These are phyloP conservation scores for Trametes polyzona DNA, from an alignment of 1,284 basidiomycete genomes.

Conservation along the genomic window DNA sequence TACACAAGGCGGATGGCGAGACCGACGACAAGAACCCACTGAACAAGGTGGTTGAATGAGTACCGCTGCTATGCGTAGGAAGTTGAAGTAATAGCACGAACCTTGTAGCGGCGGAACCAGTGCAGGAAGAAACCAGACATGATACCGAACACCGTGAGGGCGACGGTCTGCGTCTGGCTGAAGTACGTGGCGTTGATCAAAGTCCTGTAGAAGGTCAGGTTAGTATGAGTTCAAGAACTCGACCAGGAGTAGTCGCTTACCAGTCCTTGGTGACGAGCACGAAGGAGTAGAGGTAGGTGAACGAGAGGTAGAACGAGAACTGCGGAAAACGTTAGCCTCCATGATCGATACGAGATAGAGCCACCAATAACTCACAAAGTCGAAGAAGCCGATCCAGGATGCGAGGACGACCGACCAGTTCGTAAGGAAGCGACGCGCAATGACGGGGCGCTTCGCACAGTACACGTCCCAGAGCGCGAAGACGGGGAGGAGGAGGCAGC, in stretches of 20 bases:
- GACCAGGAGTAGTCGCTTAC: too few relatives aligned
- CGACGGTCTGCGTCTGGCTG: constrained; percentile 58
- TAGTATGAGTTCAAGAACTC: background rate
- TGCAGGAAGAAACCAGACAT: constrained; percentile 60
- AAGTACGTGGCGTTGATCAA: constrained; percentile 59
- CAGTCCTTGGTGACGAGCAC: constrained; percentile 63
- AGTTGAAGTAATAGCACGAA: too few relatives aligned
- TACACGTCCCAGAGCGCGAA: constrained; percentile 55
- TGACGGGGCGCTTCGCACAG: constrained; percentile 53
- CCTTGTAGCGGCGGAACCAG: constrained; percentile 58
- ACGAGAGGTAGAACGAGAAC: constrained; percentile 67
- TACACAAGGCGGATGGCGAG: constrained; percentile 65
- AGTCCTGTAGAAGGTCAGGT: constrained; percentile 39
- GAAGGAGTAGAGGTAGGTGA: constrained; percentile 64
- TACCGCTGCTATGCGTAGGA: too few relatives aligned
- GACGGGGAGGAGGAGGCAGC: constrained; percentile 47
- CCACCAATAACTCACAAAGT: constrained; percentile 55
- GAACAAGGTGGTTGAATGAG: background rate
- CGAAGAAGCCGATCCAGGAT: constrained; percentile 68
- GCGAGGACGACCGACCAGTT: constrained; percentile 66
- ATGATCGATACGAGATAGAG: too few relatives aligned
- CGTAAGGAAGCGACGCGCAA: constrained; percentile 57
- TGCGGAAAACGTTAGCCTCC: too few relatives aligned
- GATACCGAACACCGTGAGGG: constrained; percentile 69
- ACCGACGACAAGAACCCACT: constrained; percentile 68